Conservation (phyloP, 345 rosid species). For the Citrus trifoliata region DNA sequence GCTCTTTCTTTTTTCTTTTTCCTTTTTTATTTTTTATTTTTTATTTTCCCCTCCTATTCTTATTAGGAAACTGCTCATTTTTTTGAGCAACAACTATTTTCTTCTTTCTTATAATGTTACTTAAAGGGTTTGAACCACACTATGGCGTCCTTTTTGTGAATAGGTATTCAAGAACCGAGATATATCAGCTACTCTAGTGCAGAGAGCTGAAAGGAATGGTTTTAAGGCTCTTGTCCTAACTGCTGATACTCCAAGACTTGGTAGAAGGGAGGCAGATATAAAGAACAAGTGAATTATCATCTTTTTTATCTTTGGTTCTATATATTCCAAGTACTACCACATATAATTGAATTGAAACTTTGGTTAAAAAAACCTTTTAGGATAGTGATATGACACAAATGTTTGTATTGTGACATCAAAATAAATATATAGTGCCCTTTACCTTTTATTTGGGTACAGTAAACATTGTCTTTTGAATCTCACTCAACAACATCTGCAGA, state of each 20-base stretch:
- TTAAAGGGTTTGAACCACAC: not conserved
- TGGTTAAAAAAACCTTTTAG: not conserved
- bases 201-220: constrained; percentile 82
- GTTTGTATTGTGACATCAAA: not conserved
- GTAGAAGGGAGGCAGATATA: constrained; percentile 86
- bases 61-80: not conserved
- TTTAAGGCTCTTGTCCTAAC: constrained; percentile 83
- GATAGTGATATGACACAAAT: not conserved
- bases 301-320: constrained; percentile 10
- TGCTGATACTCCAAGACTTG: constrained; percentile 81
- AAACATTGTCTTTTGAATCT: not conserved
- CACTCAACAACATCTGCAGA: constrained; percentile 37
- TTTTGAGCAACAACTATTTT: not conserved
- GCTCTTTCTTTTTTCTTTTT: not conserved
- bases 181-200: constrained; percentile 50
- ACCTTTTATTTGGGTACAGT: not conserved
- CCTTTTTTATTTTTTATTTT: too few relatives aligned
- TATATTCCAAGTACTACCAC: not conserved
- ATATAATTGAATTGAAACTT: not conserved
- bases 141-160: not conserved
- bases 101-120: not conserved
- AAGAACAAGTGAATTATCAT: constrained; percentile 58
- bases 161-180: constrained; percentile 68
- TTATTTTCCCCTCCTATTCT: too few relatives aligned
- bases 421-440: not conserved